Base-by-base conservation (phyloP, 495 filamentous ascomycete species). In the Penicillium herquei region DNA sequence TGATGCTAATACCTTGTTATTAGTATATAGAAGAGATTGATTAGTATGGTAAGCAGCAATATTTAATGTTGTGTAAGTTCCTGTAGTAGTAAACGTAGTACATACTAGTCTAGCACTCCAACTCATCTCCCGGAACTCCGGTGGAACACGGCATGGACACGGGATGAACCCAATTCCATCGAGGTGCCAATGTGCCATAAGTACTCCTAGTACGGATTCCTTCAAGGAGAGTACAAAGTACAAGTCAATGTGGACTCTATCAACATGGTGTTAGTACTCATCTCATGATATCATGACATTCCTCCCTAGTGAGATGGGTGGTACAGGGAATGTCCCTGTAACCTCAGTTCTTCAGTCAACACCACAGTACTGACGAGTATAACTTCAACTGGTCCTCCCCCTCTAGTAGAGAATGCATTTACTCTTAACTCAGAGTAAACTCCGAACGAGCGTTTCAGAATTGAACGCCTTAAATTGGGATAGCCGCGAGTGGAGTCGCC, bases 401-500 rank as follows among this genome's bases (percentile, higher is more conserved):
- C 48, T 47, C 47, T 1, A 14, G 54, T 64, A 55, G 52, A 61
- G 57, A 55, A 26, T 55, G 61, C 43, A 57, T 37, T 3, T 9
- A 37, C 34, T 37, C 34, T 13, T 9, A 37, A 37, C 34, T 26
- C 2, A 26, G 21, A 26, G 34, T 17, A 13, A 45, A 52, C 49
- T 39, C 54, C 49, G 58, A 58, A 16, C 55, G 54, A 49, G 53
- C 39, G 62, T 65, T 62, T 65, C 62, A 65, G 58, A 49, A 49
- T 40, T 30, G 10, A 7, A 31, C 59, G 35, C 41, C 51, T 63
- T 52, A 61, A 61, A 66, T 66, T 63, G 55, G 57, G 63, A 64
- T 61, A 61, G 58, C 55, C 63, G 47, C 56, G 45, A 54, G 63
- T 66, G 63, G 63, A 66, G 60, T 55, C 52, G n/a, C 41, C 53